phyloP scores from a whole-genome alignment of 495 filamentous ascomycete genomes.

The Aspergillus mulundensis region DNA sequence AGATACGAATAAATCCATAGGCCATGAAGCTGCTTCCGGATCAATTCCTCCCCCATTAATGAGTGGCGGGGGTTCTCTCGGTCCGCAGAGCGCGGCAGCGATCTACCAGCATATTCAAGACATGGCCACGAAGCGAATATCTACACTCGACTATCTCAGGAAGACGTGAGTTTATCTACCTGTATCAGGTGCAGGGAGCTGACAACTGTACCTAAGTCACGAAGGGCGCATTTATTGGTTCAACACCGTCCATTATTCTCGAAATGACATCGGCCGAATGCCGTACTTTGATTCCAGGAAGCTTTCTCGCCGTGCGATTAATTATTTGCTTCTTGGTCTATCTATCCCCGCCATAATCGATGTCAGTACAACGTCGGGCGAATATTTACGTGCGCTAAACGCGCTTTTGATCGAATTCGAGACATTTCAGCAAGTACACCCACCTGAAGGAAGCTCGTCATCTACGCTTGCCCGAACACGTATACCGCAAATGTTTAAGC shows the following conservation, averaged over 20 bases:
- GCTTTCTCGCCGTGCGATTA: slow-evolving; percentile 79
- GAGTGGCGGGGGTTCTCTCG: slow-evolving; percentile 35
- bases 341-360: slow-evolving; percentile 88
- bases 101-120: slow-evolving; percentile 87
- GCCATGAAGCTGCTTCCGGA: slow-evolving; percentile 26
- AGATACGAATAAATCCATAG: slow-evolving; percentile 36
- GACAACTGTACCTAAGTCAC: slow-evolving; percentile 57
- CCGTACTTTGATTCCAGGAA: slow-evolving; percentile 82
- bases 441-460: slow-evolving; percentile 64
- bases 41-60: slow-evolving; percentile 27
- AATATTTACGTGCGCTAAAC: slow-evolving; percentile 85
- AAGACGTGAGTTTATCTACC: slow-evolving; percentile 64
- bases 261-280: slow-evolving; percentile 71
- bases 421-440: slow-evolving; percentile 80
- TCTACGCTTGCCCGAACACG: slow-evolving; percentile 71
- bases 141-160: slow-evolving; percentile 89
- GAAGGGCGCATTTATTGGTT: slow-evolving; percentile 97
- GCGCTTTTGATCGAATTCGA: slow-evolving; percentile 89
- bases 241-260: slow-evolving; percentile 89
- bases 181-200: neutral
- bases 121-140: slow-evolving; percentile 84
- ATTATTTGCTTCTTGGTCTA: slow-evolving; percentile 87
- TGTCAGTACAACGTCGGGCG: slow-evolving; percentile 69
- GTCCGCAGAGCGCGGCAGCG: slow-evolving; percentile 59
- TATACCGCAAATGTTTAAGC: slow-evolving; percentile 86